Percentiles rank a stretch among this genome's conserved stretches.
These are phyloP conservation scores for Phaffia tasmanica DNA, from an alignment of 768 basidiomycete genomes.

Conservation along the genomic window DNA sequence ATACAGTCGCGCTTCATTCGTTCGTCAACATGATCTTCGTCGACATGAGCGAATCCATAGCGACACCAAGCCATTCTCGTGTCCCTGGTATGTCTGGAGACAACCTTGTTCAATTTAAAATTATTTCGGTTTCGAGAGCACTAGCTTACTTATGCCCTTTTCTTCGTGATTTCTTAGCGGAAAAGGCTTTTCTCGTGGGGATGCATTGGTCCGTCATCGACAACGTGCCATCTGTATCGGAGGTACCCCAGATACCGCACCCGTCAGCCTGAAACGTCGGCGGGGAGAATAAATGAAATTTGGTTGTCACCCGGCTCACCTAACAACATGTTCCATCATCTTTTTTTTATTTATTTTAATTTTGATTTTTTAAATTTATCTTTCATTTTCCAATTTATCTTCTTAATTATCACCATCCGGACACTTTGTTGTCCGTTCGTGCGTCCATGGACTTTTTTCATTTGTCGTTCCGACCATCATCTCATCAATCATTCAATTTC, in stretches of 20 bases:
- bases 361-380: too few species aligned
- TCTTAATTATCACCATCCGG: too few species aligned
- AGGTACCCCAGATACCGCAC: slow-evolving; percentile 22
- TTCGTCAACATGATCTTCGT: slow-evolving; percentile 41
- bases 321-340: too few species aligned
- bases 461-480: too few species aligned
- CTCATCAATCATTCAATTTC: too few species aligned
- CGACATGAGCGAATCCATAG: slow-evolving; percentile 41
- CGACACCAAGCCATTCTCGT: slow-evolving; percentile 41
- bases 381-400: too few species aligned
- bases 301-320: too few species aligned
- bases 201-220: slow-evolving; percentile 41
- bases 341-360: too few species aligned
- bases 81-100: slow-evolving; percentile 38
- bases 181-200: slow-evolving; percentile 42
- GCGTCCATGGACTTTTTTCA: too few species aligned
- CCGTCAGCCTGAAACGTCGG: too few species aligned
- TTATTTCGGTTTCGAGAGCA: not conserved
- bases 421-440: too few species aligned
- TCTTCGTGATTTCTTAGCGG: slow-evolving; percentile 33
- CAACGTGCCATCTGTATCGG: slow-evolving; percentile 42
- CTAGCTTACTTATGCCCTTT: not conserved
- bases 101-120: not conserved
- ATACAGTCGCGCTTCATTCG: slow-evolving; percentile 39
- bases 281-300: too few species aligned